Base-by-base conservation (phyloP, 2,329 filamentous ascomycete genomes). In the Colletotrichum lindemuthianum region DNA sequence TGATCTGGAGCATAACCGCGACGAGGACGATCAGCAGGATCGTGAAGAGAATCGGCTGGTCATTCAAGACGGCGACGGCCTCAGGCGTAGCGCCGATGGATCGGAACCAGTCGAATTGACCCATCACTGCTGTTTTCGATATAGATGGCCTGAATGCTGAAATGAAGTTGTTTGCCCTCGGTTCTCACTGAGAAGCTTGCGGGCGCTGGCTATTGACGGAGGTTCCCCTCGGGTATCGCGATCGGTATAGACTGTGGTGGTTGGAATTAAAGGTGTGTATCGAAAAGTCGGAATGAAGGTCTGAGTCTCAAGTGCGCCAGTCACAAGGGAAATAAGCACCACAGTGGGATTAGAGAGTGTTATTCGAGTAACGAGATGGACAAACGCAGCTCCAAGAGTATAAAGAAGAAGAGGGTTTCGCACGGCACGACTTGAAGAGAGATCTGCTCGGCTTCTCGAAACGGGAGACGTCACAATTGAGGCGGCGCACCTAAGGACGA, bases 51-150 rank as follows among this genome's bases (percentile, higher is more conserved):
- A 83, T 77, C 24, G 86, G 86, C 74, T 88, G 86, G 71, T 88
- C 85, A 77, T 88, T 88, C 72, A 88, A 79, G 57, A 83, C 81
- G 68, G 84, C 84, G 70, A 88, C 84, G 69, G 85, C 86, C 72
- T 86, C 76, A 40, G 80, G 77, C 15, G 86, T 88, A 52, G 86
- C 86, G 74, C 86, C 86, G 70, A 88, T 82, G 64, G 77, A 81
- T 70, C 71, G 71, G 69, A 88, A 82, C 79, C 83, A 88, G 73
- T 83, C 83, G 73, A 88, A 88, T 73, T 85, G 79, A 66, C 81
- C 84, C 78, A 82, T 82, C 13, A n/a, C 63, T 52, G 63, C 47
- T 41, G 32, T 45, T 10, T 16, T n/a, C 43, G 43, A 5, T 32
- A 3, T 45, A 4, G 33, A 10, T 15, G 36, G 15, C 32, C 45